Percentiles rank a stretch among this genome's conserved stretches.
These are phyloP conservation scores for Colletotrichum scovillei DNA, from an alignment of 2,329 filamentous ascomycete genomes.

Conservation along the genomic window DNA sequence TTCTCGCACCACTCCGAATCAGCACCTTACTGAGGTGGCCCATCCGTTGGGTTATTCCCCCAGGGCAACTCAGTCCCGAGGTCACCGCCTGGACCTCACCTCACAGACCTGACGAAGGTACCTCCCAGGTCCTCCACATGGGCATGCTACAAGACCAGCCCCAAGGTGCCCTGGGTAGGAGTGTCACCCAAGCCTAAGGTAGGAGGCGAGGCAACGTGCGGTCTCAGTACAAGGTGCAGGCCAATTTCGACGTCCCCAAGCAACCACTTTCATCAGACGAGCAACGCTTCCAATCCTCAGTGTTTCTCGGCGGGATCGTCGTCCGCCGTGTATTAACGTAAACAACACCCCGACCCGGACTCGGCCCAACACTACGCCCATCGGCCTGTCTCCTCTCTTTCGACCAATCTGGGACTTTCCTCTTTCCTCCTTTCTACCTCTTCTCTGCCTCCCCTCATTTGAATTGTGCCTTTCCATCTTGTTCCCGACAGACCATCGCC, in stretches of 20 bases:
- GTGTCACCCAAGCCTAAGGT: too few relatives aligned
- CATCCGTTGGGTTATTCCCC: neutral
- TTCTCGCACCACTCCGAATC: too few relatives aligned
- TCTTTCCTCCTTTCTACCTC: neutral
- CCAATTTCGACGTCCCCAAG: neutral
- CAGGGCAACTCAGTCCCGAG: too few relatives aligned
- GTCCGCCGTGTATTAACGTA: constrained; percentile 4
- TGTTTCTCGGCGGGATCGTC: neutral
- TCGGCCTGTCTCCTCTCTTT: neutral
- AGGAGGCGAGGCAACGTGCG: neutral
- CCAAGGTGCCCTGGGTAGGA: neutral
- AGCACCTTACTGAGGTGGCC: neutral
- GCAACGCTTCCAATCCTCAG: constrained; percentile 2
- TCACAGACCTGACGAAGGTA: neutral
- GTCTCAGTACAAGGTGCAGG: neutral
- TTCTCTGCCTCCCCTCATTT: neutral
- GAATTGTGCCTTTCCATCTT: neutral
- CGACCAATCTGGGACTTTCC: neutral
- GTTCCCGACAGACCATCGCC: neutral
- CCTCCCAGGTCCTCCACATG: too few relatives aligned
- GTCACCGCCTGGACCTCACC: constrained; percentile 1
- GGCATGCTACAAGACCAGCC: neutral
- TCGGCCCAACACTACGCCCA: neutral
- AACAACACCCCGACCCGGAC: constrained; percentile 10
- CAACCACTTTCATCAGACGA: constrained; percentile 2